Evolutionary conservation across 306 rosid genomes (phyloP), one percentile per base, ranked within the genome.

Genomic region (Boehmeria nivea): DNA sequence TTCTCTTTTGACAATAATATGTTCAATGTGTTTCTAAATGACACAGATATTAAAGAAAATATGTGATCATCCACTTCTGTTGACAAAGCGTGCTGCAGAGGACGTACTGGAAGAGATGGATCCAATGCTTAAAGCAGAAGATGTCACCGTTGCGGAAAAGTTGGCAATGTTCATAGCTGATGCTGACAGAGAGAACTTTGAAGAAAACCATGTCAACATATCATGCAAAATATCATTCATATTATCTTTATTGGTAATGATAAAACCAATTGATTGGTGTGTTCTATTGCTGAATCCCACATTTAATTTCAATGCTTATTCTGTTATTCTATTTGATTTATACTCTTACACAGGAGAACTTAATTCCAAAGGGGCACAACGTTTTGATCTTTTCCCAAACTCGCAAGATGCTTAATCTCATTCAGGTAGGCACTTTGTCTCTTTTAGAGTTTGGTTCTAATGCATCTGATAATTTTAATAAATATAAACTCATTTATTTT

Each of bases 11-110:
- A n/a, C n/a, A 16, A 49, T 24, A 47, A 27, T 19, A 60, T 53
- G 36, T 28, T 69, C 37, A 58, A 28, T 24, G 54, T 43, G 48
- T 43, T 61, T 47, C 69, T 57, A 55, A 63, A 24, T 26, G 59
- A 45, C 22, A n/a, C 75, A 90, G 97, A 84, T 90, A 65, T 66
- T 90, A 63, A 86, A 84, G 78, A 90, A 90, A 78, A 86, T 90
- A 71, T 86, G 94, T 62, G 94, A 86, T 64, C 95, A 90, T 80
- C 94, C 97, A 40, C 88, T 84, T 60, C 53, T 90, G 44, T 70
- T 90, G 83, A 86, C 95, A 6, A 90, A 87, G 79, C 83, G 94
- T 64, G 95, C 95, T 12, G 95, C 95, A 49, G 94, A 87, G 75
- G 98, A 82, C 66, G 82, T 90, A 26, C 66, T 90, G 78, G 95